Base-by-base conservation (phyloP, 2,329 filamentous ascomycete species). In the Boeremia lycopersici region DNA sequence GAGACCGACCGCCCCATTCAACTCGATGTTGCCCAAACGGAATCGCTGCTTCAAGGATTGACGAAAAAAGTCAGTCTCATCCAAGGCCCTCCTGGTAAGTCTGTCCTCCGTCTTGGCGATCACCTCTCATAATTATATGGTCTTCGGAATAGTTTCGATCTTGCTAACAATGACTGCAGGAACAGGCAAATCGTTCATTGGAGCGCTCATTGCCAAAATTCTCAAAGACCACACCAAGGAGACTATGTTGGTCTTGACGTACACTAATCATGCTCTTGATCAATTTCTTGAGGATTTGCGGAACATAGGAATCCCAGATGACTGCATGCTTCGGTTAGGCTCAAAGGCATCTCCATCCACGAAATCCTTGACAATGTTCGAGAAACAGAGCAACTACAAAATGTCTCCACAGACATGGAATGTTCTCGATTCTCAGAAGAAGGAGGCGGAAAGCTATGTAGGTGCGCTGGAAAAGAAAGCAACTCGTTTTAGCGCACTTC, bases 161-260 rank as follows among this genome's bases (percentile, higher is more conserved):
- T 43, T 41, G 42, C 60, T 57, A 15, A 70, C 55, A 53, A 7
- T 26, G 5, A 1, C 2, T 19, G 15, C 17, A 86, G 86, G 87
- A 0, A 92, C 88, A 0, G 89, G 89, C 1, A 93, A 93, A 61
- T 90, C 88, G 0, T 90, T 90, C 57, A 82, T 90, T 2, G 89
- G 89, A 0, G 85, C 88, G 0, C 74, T 89, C 2, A 76, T 87
- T 1, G 82, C 84, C 0, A 86, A 86, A 47, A 70, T 78, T 0
- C 65, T 92, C 0, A 72, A 85, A 17, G 67, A 82, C 0, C 63
- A 78, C 5, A 84, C 82, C 0, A 17, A 61, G 0, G 76, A 82
- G 26, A 82, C 69, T 0, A 82, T 91, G 0, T 76, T 93, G 0
- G 82, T 92, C 0, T 70, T 89, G 2, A 86, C 83, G 25, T 91